Evolutionary conservation across 148 eudicot genomes (phyloP).

Genomic region (Persicaria maculosa): DNA sequence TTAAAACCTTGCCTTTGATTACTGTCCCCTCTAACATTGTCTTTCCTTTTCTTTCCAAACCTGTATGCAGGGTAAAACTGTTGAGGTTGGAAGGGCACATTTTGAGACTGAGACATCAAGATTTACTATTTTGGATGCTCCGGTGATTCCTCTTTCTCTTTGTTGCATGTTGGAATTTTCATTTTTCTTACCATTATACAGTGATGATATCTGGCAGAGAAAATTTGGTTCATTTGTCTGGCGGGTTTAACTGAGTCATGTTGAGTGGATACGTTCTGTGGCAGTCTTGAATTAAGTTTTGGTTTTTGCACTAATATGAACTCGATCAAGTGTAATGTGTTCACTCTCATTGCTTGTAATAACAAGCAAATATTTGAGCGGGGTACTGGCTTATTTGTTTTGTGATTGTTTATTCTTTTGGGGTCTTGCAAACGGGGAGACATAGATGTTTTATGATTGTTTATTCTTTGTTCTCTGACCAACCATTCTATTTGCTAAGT

Average conservation of each 20-base stretch:
- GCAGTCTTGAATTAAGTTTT: no score
- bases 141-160: slow-evolving; percentile 36
- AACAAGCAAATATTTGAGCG: not conserved
- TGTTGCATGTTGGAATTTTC: not conserved
- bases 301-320: not conserved
- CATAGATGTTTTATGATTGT: not conserved
- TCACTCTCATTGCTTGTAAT: not conserved
- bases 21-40: not conserved
- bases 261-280: no score
- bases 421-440: not conserved
- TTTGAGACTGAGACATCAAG: slow-evolving; percentile 88
- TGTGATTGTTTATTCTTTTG: not conserved
- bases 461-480: not conserved
- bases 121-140: slow-evolving; percentile 95
- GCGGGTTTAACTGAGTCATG: no score
- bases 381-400: not conserved
- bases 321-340: not conserved
- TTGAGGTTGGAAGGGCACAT: slow-evolving; percentile 96
- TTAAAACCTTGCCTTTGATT: not conserved
- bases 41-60: not conserved
- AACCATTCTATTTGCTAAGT: not conserved
- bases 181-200: not conserved
- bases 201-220: no score
- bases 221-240: no score
- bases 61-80: slow-evolving; percentile 61